These are phyloP conservation scores for Lumnitzera racemosa DNA, from an alignment of 345 rosid species.

Conservation along the genomic window DNA sequence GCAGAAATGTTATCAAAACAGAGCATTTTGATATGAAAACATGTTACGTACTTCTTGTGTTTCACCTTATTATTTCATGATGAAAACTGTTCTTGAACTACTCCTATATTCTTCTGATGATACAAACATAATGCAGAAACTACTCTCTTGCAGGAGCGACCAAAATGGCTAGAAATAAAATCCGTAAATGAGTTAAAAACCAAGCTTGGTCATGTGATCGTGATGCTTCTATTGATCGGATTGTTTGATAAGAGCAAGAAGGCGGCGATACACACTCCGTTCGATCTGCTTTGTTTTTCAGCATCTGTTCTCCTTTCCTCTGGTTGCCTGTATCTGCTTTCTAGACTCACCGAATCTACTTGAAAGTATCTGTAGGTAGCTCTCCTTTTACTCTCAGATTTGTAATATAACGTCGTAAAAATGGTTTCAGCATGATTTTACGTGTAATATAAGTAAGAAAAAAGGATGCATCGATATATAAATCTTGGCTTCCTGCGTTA, in stretches of 20 bases:
- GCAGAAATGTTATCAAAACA: too few relatives aligned
- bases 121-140: neutral
- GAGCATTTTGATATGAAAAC: too few relatives aligned
- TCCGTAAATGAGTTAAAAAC: constrained; percentile 76
- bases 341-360: constrained; percentile 52
- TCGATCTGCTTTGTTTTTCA: constrained; percentile 78
- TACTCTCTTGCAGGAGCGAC: constrained; percentile 48
- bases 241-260: constrained; percentile 81
- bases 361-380: constrained; percentile 8
- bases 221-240: constrained; percentile 90
- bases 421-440: neutral
- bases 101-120: too few relatives aligned
- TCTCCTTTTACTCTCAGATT: neutral
- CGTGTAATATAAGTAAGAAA: neutral
- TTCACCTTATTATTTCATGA: too few relatives aligned
- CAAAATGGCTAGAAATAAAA: constrained; percentile 77
- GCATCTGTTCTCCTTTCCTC: constrained; percentile 72
- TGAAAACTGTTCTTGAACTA: too few relatives aligned
- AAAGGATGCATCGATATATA: neutral
- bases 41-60: too few relatives aligned
- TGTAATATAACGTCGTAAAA: neutral
- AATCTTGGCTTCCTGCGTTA: too few relatives aligned
- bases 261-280: constrained; percentile 47
- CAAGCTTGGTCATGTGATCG: constrained; percentile 88
- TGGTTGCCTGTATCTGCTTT: constrained; percentile 70